These are phyloP conservation scores for Tubosaeta brunneosetosa DNA, from an alignment of 768 basidiomycete genomes.

Conservation along the genomic window DNA sequence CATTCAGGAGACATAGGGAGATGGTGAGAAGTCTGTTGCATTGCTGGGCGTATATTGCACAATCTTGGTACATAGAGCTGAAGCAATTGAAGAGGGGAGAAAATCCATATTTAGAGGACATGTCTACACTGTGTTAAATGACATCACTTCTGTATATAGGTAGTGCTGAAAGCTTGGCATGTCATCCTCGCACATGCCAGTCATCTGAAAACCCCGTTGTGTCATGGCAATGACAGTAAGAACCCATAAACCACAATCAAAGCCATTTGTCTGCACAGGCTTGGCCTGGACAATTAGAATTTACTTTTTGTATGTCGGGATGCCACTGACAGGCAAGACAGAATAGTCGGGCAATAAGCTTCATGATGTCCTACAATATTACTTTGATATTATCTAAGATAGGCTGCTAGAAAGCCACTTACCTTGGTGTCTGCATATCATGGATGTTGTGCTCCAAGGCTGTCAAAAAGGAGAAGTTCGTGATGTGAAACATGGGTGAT, in stretches of 20 bases:
- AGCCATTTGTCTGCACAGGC: neutral
- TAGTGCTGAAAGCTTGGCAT: too few relatives aligned
- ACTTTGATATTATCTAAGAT: neutral
- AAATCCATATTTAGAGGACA: too few relatives aligned
- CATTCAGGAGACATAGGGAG: too few relatives aligned
- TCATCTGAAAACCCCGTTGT: too few relatives aligned
- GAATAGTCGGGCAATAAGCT: neutral
- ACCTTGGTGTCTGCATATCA: conserved; percentile 2
- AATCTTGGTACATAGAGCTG: too few relatives aligned
- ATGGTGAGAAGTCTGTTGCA: too few relatives aligned
- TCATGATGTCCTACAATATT: neutral
- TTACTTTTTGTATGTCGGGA: neutral
- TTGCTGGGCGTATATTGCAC: too few relatives aligned
- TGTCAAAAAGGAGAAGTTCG: conserved; percentile 14
- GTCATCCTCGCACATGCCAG: too few relatives aligned
- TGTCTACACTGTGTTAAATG: too few relatives aligned
- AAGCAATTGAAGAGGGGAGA: too few relatives aligned
- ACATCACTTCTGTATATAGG: too few relatives aligned
- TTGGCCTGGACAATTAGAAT: neutral
- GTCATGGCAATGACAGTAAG: neutral
- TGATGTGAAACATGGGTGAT: conserved; percentile 2
- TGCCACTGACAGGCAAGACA: neutral
- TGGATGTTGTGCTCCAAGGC: neutral
- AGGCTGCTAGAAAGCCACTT: neutral
- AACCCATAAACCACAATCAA: neutral